These are phyloP conservation scores for Somion occarium DNA, from an alignment of 1,284 basidiomycete species.

Conservation along the genomic window DNA sequence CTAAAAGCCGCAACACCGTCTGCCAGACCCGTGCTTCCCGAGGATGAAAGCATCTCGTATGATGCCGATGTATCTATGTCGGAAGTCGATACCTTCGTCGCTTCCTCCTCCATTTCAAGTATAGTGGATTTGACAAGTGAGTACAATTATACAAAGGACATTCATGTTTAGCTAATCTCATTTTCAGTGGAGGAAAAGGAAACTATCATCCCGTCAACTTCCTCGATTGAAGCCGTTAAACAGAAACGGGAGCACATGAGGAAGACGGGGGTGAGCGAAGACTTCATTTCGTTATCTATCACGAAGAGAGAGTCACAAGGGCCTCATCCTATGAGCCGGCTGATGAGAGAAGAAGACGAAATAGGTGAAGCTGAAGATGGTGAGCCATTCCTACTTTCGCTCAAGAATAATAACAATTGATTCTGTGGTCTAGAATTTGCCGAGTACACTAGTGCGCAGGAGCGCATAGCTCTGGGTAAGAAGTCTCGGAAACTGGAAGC, in stretches of 20 bases:
- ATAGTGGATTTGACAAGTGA: slow-evolving; percentile 35
- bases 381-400: slow-evolving; percentile 30
- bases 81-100: slow-evolving; percentile 35
- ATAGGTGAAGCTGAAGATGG: slow-evolving; percentile 91
- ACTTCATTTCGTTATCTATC: slow-evolving; percentile 82
- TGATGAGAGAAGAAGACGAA: slow-evolving; percentile 87
- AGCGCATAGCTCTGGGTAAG: slow-evolving; percentile 83
- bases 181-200: slow-evolving; percentile 24
- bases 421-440: slow-evolving; percentile 78
- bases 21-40: slow-evolving; percentile 40
- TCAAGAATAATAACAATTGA: background rate
- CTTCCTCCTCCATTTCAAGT: slow-evolving; percentile 21
- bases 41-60: slow-evolving; percentile 29
- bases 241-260: slow-evolving; percentile 69
- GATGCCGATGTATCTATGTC: slow-evolving; percentile 51
- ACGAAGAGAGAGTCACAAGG: slow-evolving; percentile 53
- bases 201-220: slow-evolving; percentile 67
- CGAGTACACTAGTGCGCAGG: slow-evolving; percentile 86
- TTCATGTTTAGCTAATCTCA: background rate
- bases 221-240: slow-evolving; percentile 75
- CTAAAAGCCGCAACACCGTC: slow-evolving; percentile 79
- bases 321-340: slow-evolving; percentile 85
- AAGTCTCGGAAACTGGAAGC: slow-evolving; percentile 79
- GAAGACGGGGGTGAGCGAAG: slow-evolving; percentile 46
- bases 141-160: slow-evolving; percentile 8